These are phyloP conservation scores for Fusarium camptoceras DNA, from an alignment of 2,329 filamentous ascomycete genomes.

Conservation along the genomic window DNA sequence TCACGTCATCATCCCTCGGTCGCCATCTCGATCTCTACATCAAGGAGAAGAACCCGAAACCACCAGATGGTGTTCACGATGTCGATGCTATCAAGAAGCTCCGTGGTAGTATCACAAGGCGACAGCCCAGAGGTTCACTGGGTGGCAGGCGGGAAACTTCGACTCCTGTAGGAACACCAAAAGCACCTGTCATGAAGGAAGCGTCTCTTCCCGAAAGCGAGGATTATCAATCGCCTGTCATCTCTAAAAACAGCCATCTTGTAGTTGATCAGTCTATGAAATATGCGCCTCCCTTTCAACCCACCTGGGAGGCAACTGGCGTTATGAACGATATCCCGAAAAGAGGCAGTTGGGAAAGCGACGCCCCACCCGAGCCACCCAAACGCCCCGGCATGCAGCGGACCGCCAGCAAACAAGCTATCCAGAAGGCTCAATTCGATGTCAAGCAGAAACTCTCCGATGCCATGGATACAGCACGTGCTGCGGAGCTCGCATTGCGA, in stretches of 20 bases:
- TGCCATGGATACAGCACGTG: conserved; percentile 81
- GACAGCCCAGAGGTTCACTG: conserved; percentile 78
- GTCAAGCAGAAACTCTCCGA: conserved; percentile 73
- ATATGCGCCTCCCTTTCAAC: conserved; percentile 63
- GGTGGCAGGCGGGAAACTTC: conserved; percentile 68
- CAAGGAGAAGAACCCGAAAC: conserved; percentile 90
- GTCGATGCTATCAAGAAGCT: conserved; percentile 89
- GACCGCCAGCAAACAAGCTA: conserved; percentile 62
- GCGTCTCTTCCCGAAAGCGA: conserved; percentile 55
- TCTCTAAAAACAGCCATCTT: conserved; percentile 58
- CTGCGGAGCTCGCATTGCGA: conserved; percentile 84
- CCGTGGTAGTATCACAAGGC: conserved; percentile 85
- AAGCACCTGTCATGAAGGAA: conserved; percentile 55
- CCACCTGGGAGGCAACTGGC: conserved; percentile 81
- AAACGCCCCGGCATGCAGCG: conserved; percentile 55
- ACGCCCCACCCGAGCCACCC: conserved; percentile 51
- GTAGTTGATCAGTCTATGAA: conserved; percentile 62
- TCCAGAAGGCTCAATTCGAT: conserved; percentile 72
- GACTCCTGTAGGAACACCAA: conserved; percentile 67
- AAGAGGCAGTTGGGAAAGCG: conserved; percentile 50
- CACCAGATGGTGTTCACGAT: conserved; percentile 87
- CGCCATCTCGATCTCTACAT: conserved; percentile 95
- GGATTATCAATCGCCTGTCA: conserved; percentile 52
- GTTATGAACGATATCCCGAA: conserved; percentile 79
- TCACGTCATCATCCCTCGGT: conserved; percentile 93